Evolutionary conservation across 1,139 yeast genomes (phyloP), one percentile per base, ranked within the genome.

Genomic region (Yamadazyma aaseri): DNA sequence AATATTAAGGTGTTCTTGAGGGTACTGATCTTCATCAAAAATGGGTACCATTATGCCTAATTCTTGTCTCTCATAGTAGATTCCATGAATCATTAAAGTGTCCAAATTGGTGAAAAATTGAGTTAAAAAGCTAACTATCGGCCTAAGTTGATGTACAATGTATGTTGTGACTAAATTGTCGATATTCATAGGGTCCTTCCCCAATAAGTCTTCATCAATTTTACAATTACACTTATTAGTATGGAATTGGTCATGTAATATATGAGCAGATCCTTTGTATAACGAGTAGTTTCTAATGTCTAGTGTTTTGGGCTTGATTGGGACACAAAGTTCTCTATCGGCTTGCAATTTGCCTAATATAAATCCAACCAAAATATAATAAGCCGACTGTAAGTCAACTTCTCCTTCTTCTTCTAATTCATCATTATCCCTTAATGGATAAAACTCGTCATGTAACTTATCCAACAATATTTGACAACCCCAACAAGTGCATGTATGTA

Each of bases 241-340:
- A 41, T 65, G 71, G 40, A 60, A 63, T 26, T 58, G 60, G 18
- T 46, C 43, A 42, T 65, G 71, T 16, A 65, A 49, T 0, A 65
- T 58, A 41, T 64, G 65, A 4, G 69, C 67, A 34, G 58, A 58
- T 4, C 72, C 72, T 40, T 60, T 62, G 38, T 58, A 60, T 14
- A 65, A 56, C 2, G 71, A 71, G 37, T 65, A 65, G 23, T 52
- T 44, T 13, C 44, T 41, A 38, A 51, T 63, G 22, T 51, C 38
- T 33, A 40, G 46, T 2, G 61, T 46, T 10, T 40, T 44, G 28
- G 58, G 64, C 37, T 60, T 60, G 28, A 63, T 61, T 3, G 71
- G 71, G 13, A 56, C 57, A 42, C 68, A 64, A 5, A 65, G 64
- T 43, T 63, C 70, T 36, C 71, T 45, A 40, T 63, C 70, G 2